Conservation (phyloP, 75 land plant genomes). For the Pseudotsuga menziesii region DNA sequence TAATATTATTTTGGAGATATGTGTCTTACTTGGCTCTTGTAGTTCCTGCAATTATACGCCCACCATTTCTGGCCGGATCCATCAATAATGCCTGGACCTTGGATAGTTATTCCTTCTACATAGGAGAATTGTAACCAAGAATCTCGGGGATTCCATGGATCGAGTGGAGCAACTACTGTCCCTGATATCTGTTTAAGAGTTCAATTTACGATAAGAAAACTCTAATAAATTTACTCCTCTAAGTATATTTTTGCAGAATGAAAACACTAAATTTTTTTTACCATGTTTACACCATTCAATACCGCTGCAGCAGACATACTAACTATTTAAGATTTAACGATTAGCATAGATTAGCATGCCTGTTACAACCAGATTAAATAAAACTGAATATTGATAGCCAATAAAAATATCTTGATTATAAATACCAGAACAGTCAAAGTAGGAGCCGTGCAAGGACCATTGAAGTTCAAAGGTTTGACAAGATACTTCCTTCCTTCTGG, state of each 20-base stretch:
- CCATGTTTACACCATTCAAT: too few species aligned
- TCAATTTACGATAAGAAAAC: too few species aligned
- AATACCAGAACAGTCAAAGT: constrained; percentile 42
- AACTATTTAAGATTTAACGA: too few species aligned
- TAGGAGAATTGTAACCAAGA: constrained; percentile 24
- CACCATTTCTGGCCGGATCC: constrained; percentile 46
- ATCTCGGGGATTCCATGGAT: constrained; percentile 11
- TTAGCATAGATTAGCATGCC: too few species aligned
- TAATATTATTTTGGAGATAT: too few species aligned
- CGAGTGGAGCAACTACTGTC: constrained; percentile 19
- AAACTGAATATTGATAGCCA: too few species aligned
- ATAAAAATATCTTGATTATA: too few species aligned
- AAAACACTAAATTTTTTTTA: too few species aligned
- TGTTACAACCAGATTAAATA: too few species aligned
- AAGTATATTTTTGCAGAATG: too few species aligned
- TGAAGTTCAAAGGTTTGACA: constrained; percentile 50
- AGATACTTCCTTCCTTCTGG: constrained; percentile 48
- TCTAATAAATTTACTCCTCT: too few species aligned
- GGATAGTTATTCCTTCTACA: constrained; percentile 16
- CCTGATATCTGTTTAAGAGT: constrained; percentile 26
- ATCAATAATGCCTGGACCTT: constrained; percentile 38
- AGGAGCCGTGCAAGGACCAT: constrained; percentile 60
- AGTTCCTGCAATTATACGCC: constrained; percentile 25
- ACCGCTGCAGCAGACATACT: too few species aligned
- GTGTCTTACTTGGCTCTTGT: constrained; percentile 17